Evolutionary conservation across 768 basidiomycete genomes (phyloP).

Genomic region (Xerocomellus amylosporus): DNA sequence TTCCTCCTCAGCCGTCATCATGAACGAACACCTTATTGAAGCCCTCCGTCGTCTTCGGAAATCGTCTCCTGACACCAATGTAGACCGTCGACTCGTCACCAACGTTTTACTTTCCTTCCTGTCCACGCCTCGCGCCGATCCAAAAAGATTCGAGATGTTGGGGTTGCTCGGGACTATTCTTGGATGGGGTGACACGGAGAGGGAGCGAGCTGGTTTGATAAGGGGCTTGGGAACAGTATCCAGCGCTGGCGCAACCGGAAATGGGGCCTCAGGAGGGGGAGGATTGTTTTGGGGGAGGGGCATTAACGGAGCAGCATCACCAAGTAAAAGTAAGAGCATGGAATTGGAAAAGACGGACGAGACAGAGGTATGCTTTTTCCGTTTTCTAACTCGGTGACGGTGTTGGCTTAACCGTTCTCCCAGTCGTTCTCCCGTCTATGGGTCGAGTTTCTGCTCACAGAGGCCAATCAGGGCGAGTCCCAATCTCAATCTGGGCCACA

Average conservation of each 20-base stretch:
- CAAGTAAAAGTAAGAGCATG: constrained; percentile 36
- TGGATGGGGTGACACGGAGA: constrained; percentile 89
- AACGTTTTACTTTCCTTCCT: constrained; percentile 92
- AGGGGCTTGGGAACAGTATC: constrained; percentile 50
- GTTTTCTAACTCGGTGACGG: not conserved
- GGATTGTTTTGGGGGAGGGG: constrained; percentile 23
- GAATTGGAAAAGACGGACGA: constrained; percentile 81
- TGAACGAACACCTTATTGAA: constrained; percentile 97
- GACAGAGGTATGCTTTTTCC: constrained; percentile 60
- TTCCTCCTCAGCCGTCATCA: constrained; percentile 70
- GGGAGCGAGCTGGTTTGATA: constrained; percentile 76
- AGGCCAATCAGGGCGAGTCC: constrained; percentile 53
- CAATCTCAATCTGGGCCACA: constrained; percentile 18
- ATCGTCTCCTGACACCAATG: constrained; percentile 80
- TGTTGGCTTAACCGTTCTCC: constrained; percentile 1
- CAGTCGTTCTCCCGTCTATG: constrained; percentile 97
- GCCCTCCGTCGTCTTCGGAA: constrained; percentile 91
- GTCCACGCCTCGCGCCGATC: constrained; percentile 83
- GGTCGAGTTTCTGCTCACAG: constrained; percentile 97
- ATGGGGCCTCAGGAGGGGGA: constrained; percentile 16
- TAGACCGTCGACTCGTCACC: constrained; percentile 90
- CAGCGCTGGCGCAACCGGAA: constrained; percentile 25
- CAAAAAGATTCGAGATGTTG: constrained; percentile 97
- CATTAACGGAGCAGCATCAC: constrained; percentile 25
- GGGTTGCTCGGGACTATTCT: constrained; percentile 83